Conservation (phyloP, 805 yeast genomes). For the Spathaspora arborariae region DNA sequence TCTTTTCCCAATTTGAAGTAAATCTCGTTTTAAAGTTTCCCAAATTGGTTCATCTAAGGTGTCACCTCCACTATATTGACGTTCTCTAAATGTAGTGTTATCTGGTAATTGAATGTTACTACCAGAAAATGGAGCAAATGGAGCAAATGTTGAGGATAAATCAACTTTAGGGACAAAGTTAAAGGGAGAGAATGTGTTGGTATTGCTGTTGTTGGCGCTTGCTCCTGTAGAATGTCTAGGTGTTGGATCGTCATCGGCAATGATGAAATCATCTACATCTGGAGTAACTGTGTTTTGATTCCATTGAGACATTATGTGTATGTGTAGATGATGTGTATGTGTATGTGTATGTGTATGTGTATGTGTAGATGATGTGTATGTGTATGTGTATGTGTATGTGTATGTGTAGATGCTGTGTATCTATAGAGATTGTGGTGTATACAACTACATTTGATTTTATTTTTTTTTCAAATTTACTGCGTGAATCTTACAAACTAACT, state of each 20-base stretch:
- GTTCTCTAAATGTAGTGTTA: conserved; percentile 34
- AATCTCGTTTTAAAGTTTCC: conserved; percentile 45
- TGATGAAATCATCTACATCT: conserved; percentile 30
- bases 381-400: no score
- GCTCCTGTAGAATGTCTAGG: conserved; percentile 1
- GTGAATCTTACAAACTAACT: no score
- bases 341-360: no score
- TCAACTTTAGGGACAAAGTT: conserved; percentile 27
- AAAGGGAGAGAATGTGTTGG: conserved; percentile 8
- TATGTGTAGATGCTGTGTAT: no score
- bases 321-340: no score
- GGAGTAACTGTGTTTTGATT: conserved; percentile 5
- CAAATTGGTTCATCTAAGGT: conserved; percentile 69
- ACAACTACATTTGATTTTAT: no score
- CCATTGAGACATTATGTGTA: conserved; percentile 3
- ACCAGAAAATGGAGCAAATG: conserved; percentile 19
- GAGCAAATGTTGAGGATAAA: conserved; percentile 31
- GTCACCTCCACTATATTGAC: conserved; percentile 64
- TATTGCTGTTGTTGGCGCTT: conserved; percentile 1
- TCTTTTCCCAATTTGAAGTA: conserved; percentile 32
- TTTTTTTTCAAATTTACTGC: background rate
- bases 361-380: no score
- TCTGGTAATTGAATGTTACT: conserved; percentile 14
- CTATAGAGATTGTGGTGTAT: no score
- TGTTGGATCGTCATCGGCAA: conserved; percentile 31